These are phyloP conservation scores for Senna tora DNA, from an alignment of 306 rosid genomes.

Conservation along the genomic window DNA sequence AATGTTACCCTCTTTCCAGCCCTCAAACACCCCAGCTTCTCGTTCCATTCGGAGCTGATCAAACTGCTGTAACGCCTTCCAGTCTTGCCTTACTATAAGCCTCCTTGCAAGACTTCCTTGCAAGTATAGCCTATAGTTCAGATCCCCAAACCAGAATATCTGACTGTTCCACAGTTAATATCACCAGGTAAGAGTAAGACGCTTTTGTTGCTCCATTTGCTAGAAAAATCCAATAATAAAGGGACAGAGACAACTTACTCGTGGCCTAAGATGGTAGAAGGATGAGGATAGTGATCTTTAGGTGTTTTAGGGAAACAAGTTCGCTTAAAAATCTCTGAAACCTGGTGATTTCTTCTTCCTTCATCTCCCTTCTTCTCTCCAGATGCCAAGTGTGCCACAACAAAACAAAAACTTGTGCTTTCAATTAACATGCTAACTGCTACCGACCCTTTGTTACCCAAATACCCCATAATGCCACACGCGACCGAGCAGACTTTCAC, in stretches of 20 bases:
- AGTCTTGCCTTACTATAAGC: slow-evolving; percentile 73
- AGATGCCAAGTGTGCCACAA: slow-evolving; percentile 84
- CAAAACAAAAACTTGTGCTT: slow-evolving; percentile 92
- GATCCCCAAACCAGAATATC: slow-evolving; percentile 97
- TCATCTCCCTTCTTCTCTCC: slow-evolving; percentile 92
- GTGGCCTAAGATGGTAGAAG: slow-evolving; percentile 81
- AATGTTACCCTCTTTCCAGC: slow-evolving; percentile 89
- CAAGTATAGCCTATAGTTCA: slow-evolving; percentile 89
- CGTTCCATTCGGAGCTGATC: slow-evolving; percentile 84
- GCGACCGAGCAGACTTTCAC: slow-evolving; percentile 88
- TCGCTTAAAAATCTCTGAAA: slow-evolving; percentile 75
- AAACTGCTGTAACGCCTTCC: slow-evolving; percentile 79
- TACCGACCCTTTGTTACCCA: slow-evolving; percentile 93
- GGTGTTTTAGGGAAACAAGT: slow-evolving; percentile 60
- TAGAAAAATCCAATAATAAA: not conserved
- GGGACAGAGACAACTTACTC: slow-evolving; percentile 60
- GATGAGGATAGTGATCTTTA: slow-evolving; percentile 49
- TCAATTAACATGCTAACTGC: slow-evolving; percentile 88
- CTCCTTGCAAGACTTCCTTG: slow-evolving; percentile 79
- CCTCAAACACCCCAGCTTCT: slow-evolving; percentile 84
- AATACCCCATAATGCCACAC: slow-evolving; percentile 95
- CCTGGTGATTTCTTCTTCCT: slow-evolving; percentile 78
- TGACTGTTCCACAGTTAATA: slow-evolving; percentile 63
- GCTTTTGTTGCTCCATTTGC: not conserved
- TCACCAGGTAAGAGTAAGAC: not conserved